Conservation (phyloP, 495 filamentous ascomycete genomes). For the Tuber magnatum region DNA sequence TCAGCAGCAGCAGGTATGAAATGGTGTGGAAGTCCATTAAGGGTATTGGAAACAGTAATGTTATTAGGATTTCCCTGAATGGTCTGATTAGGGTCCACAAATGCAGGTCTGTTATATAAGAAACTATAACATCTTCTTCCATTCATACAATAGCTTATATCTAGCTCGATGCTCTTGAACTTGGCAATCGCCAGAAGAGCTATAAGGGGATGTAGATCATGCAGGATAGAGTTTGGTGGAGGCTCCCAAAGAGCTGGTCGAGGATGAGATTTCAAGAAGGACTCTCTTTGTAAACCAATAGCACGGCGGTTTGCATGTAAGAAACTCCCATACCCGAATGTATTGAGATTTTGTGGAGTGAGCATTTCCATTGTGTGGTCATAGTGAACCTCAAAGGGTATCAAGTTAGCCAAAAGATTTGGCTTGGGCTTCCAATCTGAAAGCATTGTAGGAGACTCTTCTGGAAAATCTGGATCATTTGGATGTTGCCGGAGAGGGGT, state of each 20-base stretch:
- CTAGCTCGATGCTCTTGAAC: conserved; percentile 18
- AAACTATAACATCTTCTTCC: conserved; percentile 26
- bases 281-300: neutral
- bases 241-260: conserved; percentile 10
- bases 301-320: neutral
- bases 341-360: conserved; percentile 5
- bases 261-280: neutral
- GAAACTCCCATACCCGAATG: neutral
- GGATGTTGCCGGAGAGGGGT: conserved; percentile 15
- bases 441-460: neutral
- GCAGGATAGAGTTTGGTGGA: conserved; percentile 16
- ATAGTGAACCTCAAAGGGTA: conserved; percentile 23
- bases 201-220: conserved; percentile 32
- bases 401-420: conserved; percentile 21
- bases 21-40: neutral
- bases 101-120: conserved; percentile 16
- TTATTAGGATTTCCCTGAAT: neutral
- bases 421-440: conserved; percentile 10
- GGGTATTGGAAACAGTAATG: neutral
- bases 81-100: neutral
- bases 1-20: neutral
- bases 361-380: conserved; percentile 21
- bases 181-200: conserved; percentile 19
- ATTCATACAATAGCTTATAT: conserved; percentile 23
- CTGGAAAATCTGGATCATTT: conserved; percentile 1